These are phyloP conservation scores for Backusella luteola DNA, from an alignment of 192 early-diverging fungal genomes.

Conservation along the genomic window DNA sequence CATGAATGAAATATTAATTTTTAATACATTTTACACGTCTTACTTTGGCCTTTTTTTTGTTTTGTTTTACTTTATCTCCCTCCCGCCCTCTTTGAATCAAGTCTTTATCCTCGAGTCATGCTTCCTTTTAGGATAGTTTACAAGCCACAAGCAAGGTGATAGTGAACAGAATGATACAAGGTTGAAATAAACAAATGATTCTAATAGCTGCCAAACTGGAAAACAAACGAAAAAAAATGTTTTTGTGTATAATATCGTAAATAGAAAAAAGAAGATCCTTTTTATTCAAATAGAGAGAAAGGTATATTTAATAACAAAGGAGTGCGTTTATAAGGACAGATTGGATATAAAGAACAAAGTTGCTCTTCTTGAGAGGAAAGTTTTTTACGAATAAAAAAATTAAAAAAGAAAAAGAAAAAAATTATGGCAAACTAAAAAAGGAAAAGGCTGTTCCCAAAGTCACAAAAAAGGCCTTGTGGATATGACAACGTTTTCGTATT, in stretches of 20 bases:
- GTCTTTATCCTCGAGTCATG: neutral
- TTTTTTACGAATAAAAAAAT: neutral
- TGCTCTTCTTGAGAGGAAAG: neutral
- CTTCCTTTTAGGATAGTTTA: neutral
- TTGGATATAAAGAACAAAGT: neutral
- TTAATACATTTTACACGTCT: constrained; percentile 3
- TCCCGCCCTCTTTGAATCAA: neutral
- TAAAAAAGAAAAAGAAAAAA: neutral
- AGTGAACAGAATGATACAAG: neutral
- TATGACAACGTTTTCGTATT: too few relatives aligned
- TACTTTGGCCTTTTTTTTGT: neutral
- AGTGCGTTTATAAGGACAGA: neutral
- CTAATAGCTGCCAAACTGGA: neutral
- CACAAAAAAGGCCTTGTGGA: neutral
- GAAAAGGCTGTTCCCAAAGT: neutral
- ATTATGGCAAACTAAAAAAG: neutral
- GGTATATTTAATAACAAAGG: neutral
- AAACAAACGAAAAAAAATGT: neutral
- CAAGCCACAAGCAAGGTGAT: neutral
- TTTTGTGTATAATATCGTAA: neutral
- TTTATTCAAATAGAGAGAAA: neutral
- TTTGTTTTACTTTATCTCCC: neutral
- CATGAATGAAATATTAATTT: neutral
- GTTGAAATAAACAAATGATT: neutral
- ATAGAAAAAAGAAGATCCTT: neutral